Percentiles rank a stretch among this genome's conserved stretches.
phyloP scores from a whole-genome alignment of 75 land plant genomes.

The Sequoiadendron giganteum region DNA sequence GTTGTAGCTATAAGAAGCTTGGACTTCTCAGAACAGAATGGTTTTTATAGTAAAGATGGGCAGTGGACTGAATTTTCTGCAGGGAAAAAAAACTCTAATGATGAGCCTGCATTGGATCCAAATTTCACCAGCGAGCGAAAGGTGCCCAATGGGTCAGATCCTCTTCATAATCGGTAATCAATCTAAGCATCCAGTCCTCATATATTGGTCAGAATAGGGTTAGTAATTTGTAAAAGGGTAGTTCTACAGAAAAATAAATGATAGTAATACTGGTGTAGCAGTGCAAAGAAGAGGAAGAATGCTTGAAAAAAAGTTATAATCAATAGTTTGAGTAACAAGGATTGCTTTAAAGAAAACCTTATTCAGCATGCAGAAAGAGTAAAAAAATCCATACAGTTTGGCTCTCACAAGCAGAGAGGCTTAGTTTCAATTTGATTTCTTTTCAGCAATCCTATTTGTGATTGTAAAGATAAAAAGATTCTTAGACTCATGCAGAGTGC shows the following conservation, averaged over 20 bases:
- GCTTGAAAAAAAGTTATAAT: not conserved
- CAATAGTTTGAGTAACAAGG: not conserved
- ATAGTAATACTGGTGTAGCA: not conserved
- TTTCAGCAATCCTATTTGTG: not conserved
- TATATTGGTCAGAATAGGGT: not conserved
- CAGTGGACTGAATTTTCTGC: constrained; percentile 2
- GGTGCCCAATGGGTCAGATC: constrained; percentile 12
- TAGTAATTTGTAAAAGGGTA: not conserved
- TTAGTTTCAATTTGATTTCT: not conserved
- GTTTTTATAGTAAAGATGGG: not conserved
- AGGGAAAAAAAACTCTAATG: not conserved
- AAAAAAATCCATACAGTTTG: not conserved
- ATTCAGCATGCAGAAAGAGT: not conserved
- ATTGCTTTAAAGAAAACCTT: not conserved
- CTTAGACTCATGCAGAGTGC: not conserved
- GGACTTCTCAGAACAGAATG: not conserved
- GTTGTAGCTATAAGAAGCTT: not conserved
- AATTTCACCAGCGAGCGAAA: constrained; percentile 5
- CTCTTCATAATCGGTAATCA: constrained; percentile 12
- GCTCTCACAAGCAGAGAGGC: too few species aligned
- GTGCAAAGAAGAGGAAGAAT: not conserved
- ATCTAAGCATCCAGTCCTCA: not conserved
- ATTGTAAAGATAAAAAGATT: too few species aligned
- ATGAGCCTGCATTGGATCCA: not conserved
- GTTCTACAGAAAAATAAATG: not conserved